A percentile compares a stretch with the other conserved stretches of the same genome.
These are phyloP conservation scores for Carex littledalei DNA, from an alignment of 176 grass and related monocot species.

Conservation along the genomic window DNA sequence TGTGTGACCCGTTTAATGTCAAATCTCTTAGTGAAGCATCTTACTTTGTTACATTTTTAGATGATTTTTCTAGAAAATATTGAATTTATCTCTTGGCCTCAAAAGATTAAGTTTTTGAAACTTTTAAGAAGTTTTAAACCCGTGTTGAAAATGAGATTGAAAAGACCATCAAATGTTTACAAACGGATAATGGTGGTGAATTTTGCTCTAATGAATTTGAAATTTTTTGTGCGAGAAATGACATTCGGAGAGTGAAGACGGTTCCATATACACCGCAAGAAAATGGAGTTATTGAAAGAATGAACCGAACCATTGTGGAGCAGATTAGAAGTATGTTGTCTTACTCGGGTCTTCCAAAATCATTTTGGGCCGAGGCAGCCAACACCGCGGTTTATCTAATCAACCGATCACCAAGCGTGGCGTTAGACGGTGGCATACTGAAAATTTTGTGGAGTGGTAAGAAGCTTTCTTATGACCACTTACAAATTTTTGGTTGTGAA, in stretches of 20 bases:
- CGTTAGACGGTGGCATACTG: background rate
- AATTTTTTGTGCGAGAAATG: background rate
- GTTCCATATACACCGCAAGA: background rate
- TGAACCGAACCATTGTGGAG: background rate
- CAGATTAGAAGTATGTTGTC: background rate
- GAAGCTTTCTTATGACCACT: background rate
- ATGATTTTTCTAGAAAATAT: background rate
- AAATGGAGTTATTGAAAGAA: background rate
- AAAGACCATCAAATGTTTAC: background rate
- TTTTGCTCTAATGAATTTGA: background rate
- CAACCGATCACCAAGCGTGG: background rate
- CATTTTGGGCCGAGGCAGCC: background rate
- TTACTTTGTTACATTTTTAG: no score
- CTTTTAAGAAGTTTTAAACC: background rate
- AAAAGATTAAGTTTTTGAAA: background rate
- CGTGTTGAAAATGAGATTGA: background rate
- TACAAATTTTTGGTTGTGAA: background rate
- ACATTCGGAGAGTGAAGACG: background rate
- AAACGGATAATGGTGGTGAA: background rate
- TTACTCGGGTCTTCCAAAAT: background rate
- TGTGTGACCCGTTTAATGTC: no score
- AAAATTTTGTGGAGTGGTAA: background rate
- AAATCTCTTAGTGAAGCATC: no score
- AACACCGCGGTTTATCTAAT: background rate
- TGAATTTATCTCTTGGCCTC: background rate